phyloP scores from a whole-genome alignment of 345 rosid species.

The Citrus unshiu region DNA sequence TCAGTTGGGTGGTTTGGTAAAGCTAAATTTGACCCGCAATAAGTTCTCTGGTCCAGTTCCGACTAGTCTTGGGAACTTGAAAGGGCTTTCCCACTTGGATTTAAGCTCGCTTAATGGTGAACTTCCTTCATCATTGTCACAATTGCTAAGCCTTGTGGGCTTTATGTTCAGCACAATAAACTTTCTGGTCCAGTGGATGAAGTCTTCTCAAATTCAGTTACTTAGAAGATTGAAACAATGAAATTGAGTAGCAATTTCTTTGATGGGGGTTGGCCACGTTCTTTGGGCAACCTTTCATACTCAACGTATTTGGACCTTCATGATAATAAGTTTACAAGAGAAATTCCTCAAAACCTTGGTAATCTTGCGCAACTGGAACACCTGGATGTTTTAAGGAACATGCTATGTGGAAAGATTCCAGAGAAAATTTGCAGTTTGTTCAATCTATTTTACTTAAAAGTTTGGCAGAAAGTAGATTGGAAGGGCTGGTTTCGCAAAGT shows the following conservation, averaged over 20 bases:
- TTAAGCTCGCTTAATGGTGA: conserved; percentile 62
- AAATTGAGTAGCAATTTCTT: conserved; percentile 27
- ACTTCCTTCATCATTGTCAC: conserved; percentile 57
- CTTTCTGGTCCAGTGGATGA: conserved; percentile 45
- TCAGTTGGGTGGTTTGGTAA: conserved; percentile 54
- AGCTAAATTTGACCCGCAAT: conserved; percentile 68
- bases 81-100: conserved; percentile 73
- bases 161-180: conserved; percentile 64
- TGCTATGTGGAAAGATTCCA: conserved; percentile 62
- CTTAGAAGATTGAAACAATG: conserved; percentile 66
- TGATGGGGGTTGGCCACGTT: conserved; percentile 42
- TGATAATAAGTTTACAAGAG: conserved; percentile 54
- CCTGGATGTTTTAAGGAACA: conserved; percentile 60
- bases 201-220: conserved; percentile 33
- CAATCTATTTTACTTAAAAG: conserved; percentile 49
- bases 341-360: conserved; percentile 56
- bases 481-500: conserved; percentile 54
- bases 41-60: conserved; percentile 58
- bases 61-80: conserved; percentile 58
- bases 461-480: conserved; percentile 50
- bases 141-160: conserved; percentile 61
- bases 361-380: conserved; percentile 61
- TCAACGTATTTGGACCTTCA: conserved; percentile 64
- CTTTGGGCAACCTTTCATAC: conserved; percentile 66
- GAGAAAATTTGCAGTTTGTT: conserved; percentile 45